Base-by-base conservation (phyloP, 2,329 filamentous ascomycete species). In the Cladophialophora psammophila region DNA sequence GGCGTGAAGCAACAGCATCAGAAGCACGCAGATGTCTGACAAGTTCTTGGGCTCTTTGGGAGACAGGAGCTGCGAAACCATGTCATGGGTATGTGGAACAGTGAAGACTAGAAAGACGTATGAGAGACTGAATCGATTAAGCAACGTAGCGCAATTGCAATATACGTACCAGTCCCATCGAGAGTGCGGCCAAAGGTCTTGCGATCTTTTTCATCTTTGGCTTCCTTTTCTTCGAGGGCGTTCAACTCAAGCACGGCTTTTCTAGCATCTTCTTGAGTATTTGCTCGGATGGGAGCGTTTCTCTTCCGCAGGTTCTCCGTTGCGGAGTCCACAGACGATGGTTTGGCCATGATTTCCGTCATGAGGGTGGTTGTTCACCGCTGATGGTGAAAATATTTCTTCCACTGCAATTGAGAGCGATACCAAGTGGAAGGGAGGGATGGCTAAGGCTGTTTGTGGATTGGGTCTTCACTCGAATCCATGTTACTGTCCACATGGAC, bases 1-100 rank as follows among this genome's bases (percentile, higher is more conserved):
- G 72, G 96, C 90, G 76, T 96, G 91, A 60, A 87, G 80, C 63
- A 84, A 90, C 57, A 99, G 85, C 67, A 97, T 90, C 55, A 85
- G 85, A 65, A 99, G 85, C 71, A 99, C 93, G 66, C 91, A 76
- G 65, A 88, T 81, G 79, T 99, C 95, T 68, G 93, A 95, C 45
- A 96, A 78, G 78, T 98, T 98, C 84, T 99, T 99, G 61, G 95
- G 93, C 77, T 98, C 91, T 72, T 91, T 91, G 60, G 95, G 95
- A 74, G 96, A 95, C 74, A 99, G 88, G 63, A 99, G 87, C 81
- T 98, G 95, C 60, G 94, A 96, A 74, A 99, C 94, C 95, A 99
- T 98, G 81, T 99, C 95, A 84, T 97, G 93, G 64, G 95, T 99
- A 69, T 93, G 90, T 56, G 95, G 95, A 63, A 99, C 95, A 66